Evolutionary conservation across 2,329 filamentous ascomycete species (phyloP), one percentile per base, ranked within the genome.

Genomic region (Emmonsiellopsis sp.): DNA sequence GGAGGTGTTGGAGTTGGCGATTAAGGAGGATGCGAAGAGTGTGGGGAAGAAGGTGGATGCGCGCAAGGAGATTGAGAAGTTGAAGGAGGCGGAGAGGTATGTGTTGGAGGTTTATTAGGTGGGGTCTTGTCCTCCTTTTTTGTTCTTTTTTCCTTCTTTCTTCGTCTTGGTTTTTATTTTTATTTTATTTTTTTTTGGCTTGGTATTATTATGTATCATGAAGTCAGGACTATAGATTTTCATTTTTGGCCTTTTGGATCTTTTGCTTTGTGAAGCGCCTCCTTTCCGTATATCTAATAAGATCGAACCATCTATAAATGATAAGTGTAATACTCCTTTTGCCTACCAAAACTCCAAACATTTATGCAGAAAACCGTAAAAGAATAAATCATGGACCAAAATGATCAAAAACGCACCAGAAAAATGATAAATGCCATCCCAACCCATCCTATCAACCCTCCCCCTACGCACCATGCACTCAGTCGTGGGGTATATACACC

Each of bases 21-120:
- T 97, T 62, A 83, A 83, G 47, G 75, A 77, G 34, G 86, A 95
- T 66, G 88, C 85, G 46, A 84, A 82, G 78, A 72, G 71, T 48
- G 76, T 70, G 11, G 82, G 83, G 53, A 89, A 86, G 77, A 96
- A 92, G 83, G 79, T 94, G 41, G 90, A 95, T 67, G 76, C 86
- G 2, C 79, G 79, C 63, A 91, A 91, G 79, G 90, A 94, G 79
- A 97, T 98, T 76, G 94, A 98, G 78, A 86, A 86, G 74, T 76
- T 98, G 63, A 98, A 98, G 86, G 93, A 98, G 70, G 86, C 89
- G 63, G 82, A 87, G 58, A 81, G 93, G 68, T 98, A 97, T 74
- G 92, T 98, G 51, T 79, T 98, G 53, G 93, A 98, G 76, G 93
- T 97, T 53, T 97, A 97, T 73, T 97, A 88, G 61, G 49, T 31